These are phyloP conservation scores for Murraya paniculata DNA, from an alignment of 345 rosid genomes.

Conservation along the genomic window DNA sequence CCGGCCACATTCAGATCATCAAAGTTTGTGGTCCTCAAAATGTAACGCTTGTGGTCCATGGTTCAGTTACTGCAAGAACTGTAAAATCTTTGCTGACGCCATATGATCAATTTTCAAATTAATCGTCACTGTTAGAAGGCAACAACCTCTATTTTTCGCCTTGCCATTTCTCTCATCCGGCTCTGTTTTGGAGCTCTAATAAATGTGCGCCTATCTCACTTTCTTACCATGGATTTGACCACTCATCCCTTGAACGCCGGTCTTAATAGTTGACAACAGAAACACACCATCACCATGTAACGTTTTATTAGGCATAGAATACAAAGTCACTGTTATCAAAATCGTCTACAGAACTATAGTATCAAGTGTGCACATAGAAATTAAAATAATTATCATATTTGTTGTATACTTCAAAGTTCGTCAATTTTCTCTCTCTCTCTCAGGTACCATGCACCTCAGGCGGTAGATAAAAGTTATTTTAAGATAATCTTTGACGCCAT, in stretches of 20 bases:
- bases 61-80: background rate
- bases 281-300: background rate
- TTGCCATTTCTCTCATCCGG: background rate
- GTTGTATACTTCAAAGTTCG: too few species aligned
- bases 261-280: background rate
- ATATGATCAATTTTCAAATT: conserved; percentile 11
- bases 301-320: background rate
- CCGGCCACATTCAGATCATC: conserved; percentile 21
- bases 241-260: background rate
- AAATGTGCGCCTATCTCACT: conserved; percentile 10
- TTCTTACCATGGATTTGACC: conserved; percentile 10
- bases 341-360: background rate
- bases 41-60: conserved; percentile 15
- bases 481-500: background rate
- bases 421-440: conserved; percentile 19
- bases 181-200: conserved; percentile 9
- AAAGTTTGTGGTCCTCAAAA: conserved; percentile 16
- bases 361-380: background rate
- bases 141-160: background rate
- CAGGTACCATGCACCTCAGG: background rate
- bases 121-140: conserved; percentile 8
- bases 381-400: background rate
- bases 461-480: background rate
- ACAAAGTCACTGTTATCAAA: background rate
- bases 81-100: conserved; percentile 9